A percentile compares a stretch with the other conserved stretches of the same genome.
phyloP scores from a whole-genome alignment of 345 rosid genomes.

The Stellera chamaejasme region DNA sequence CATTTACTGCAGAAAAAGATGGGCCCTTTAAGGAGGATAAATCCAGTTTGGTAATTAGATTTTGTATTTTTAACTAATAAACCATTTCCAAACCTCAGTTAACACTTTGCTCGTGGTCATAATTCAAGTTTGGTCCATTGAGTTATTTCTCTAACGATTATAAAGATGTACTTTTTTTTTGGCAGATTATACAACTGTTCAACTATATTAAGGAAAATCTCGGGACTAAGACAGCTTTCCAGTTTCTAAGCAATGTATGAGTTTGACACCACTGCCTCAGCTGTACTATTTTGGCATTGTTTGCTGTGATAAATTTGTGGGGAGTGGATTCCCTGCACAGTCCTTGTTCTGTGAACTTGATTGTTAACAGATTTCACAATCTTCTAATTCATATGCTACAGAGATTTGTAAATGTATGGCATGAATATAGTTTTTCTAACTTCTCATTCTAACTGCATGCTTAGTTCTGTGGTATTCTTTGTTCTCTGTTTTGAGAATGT shows the following conservation, averaged over 20 bases:
- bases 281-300: neutral
- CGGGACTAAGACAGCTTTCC: conserved; percentile 71
- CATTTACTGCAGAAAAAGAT: conserved; percentile 27
- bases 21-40: conserved; percentile 55
- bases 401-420: no score
- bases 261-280: conserved; percentile 12
- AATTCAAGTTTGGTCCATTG: conserved; percentile 3
- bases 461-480: no score
- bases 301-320: no score
- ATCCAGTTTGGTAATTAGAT: conserved; percentile 77
- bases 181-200: conserved; percentile 91
- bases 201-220: conserved; percentile 76
- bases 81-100: neutral
- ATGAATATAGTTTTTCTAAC: no score
- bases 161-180: conserved; percentile 14
- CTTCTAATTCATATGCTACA: no score
- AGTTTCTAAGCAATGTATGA: conserved; percentile 79
- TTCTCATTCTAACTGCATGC: no score
- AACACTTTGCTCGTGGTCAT: neutral
- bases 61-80: conserved; percentile 8
- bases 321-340: no score
- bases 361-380: no score
- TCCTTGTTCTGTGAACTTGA: no score
- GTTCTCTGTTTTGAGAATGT: no score
- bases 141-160: conserved; percentile 9